These are phyloP conservation scores for Pharus latifolius DNA, from an alignment of 176 grass and related monocot genomes.

Conservation along the genomic window DNA sequence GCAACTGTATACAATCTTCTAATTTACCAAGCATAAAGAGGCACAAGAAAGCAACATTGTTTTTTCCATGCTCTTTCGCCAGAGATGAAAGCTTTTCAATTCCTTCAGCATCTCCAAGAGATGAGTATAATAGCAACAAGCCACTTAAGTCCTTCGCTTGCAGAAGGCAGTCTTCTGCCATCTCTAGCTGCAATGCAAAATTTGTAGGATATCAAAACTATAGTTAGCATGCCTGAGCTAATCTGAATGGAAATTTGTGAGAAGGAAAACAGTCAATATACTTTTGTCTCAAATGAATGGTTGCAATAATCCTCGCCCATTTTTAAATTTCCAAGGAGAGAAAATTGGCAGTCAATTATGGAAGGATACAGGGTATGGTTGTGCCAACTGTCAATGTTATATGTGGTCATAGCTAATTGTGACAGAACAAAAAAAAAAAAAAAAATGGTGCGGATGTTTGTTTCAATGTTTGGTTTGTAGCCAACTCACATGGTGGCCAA, in stretches of 20 bases:
- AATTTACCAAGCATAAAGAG: slow-evolving; percentile 95
- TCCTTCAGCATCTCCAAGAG: slow-evolving; percentile 88
- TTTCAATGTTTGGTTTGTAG: too few relatives aligned
- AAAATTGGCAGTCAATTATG: not conserved
- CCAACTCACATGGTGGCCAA: too few relatives aligned
- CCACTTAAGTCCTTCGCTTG: slow-evolving; percentile 93
- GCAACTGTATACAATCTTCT: slow-evolving; percentile 88
- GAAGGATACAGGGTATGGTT: too few relatives aligned
- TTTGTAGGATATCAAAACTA: slow-evolving; percentile 4
- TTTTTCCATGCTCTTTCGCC: slow-evolving; percentile 88
- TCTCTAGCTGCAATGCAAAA: slow-evolving; percentile 60
- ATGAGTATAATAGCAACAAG: slow-evolving; percentile 80
- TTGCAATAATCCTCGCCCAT: not conserved
- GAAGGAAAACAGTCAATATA: not conserved
- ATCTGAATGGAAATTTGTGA: not conserved
- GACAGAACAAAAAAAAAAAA: too few relatives aligned
- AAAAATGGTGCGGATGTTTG: too few relatives aligned
- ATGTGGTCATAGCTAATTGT: too few relatives aligned
- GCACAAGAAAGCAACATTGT: slow-evolving; percentile 94
- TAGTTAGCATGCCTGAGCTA: not conserved
- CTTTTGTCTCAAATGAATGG: not conserved
- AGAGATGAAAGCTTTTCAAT: slow-evolving; percentile 66
- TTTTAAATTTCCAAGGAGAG: not conserved
- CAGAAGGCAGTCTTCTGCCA: slow-evolving; percentile 83
- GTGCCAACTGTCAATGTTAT: too few relatives aligned